Percentiles rank a stretch among this genome's conserved stretches.
Evolutionary conservation across 345 rosid genomes (phyloP).

Genomic region (Microcos paniculata): DNA sequence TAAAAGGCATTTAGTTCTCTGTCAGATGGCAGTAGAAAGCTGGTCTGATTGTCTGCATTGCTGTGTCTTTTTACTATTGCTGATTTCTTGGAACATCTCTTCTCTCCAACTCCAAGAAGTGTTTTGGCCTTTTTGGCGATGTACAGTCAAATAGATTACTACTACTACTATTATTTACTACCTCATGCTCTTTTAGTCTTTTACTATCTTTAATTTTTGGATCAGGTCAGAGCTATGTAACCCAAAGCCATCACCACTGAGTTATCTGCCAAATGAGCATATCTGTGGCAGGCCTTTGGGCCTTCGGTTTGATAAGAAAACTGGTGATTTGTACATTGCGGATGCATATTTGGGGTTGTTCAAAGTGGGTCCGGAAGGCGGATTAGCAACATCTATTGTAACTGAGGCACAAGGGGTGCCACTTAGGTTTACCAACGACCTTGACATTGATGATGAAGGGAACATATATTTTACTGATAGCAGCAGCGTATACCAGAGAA

Average conservation of each 20-base stretch:
- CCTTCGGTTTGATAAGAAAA: conserved; percentile 74
- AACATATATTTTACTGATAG: conserved; percentile 90
- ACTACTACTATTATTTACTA: too few relatives aligned
- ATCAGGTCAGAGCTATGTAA: conserved; percentile 75
- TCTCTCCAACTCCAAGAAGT: not conserved
- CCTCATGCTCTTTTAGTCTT: not conserved
- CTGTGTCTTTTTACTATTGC: too few relatives aligned
- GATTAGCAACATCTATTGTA: conserved; percentile 66
- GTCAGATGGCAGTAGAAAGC: not conserved
- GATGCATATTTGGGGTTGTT: conserved; percentile 90
- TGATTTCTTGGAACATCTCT: not conserved
- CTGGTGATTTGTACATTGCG: conserved; percentile 84
- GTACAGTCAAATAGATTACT: not conserved
- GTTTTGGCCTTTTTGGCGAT: not conserved
- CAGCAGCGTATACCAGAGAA: conserved; percentile 71
- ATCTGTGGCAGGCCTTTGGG: conserved; percentile 96
- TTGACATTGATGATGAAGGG: conserved; percentile 87
- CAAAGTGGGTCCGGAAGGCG: conserved; percentile 94
- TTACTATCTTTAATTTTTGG: conserved; percentile 1
- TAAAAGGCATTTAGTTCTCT: too few relatives aligned
- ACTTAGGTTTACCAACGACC: conserved; percentile 76
- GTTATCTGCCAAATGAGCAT: conserved; percentile 79
- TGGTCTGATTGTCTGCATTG: too few relatives aligned
- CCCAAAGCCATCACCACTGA: conserved; percentile 58
- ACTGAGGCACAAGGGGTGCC: conserved; percentile 85